phyloP scores from a whole-genome alignment of 1,284 basidiomycete genomes.

The Ceratobasidium sp. region DNA sequence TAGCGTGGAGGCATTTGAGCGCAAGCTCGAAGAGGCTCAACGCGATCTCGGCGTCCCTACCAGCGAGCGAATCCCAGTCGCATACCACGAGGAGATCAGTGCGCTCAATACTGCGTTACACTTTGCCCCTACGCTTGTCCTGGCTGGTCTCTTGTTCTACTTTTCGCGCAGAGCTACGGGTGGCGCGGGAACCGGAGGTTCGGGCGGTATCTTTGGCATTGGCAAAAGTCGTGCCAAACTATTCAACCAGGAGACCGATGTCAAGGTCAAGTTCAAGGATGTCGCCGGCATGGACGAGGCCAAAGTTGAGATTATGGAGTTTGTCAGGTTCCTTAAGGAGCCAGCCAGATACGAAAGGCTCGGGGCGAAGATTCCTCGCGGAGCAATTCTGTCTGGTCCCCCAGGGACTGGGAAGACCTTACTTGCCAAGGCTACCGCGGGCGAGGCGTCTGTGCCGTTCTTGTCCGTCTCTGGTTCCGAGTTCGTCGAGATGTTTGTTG shows the following conservation, averaged over 20 bases:
- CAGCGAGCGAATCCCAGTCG: slow-evolving; percentile 94
- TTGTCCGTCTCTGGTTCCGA: slow-evolving; percentile 98
- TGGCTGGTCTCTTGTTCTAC: slow-evolving; percentile 91
- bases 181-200: slow-evolving; percentile 67
- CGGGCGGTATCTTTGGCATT: slow-evolving; percentile 96
- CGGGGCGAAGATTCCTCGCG: slow-evolving; percentile 98
- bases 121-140: slow-evolving; percentile 93
- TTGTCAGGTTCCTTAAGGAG: slow-evolving; percentile 99
- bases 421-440: slow-evolving; percentile 97
- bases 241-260: slow-evolving; percentile 97
- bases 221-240: slow-evolving; percentile 95
- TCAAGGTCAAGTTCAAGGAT: slow-evolving; percentile 93
- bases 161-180: slow-evolving; percentile 82
- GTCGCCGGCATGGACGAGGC: slow-evolving; percentile 99
- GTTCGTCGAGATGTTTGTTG: slow-evolving; percentile 99
- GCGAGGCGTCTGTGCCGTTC: slow-evolving; percentile 97
- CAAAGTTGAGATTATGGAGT: slow-evolving; percentile 99
- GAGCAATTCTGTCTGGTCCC: slow-evolving; percentile 97
- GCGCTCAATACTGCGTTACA: slow-evolving; percentile 85
- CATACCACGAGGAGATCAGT: slow-evolving; percentile 95
- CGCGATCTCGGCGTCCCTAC: slow-evolving; percentile 90
- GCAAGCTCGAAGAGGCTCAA: slow-evolving; percentile 94
- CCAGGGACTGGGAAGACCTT: slow-evolving; percentile 99
- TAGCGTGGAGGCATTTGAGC: slow-evolving; percentile 96
- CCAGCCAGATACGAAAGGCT: slow-evolving; percentile 94